These are phyloP conservation scores for Xylogone sp. DNA, from an alignment of 2,329 filamentous ascomycete species.

Conservation along the genomic window DNA sequence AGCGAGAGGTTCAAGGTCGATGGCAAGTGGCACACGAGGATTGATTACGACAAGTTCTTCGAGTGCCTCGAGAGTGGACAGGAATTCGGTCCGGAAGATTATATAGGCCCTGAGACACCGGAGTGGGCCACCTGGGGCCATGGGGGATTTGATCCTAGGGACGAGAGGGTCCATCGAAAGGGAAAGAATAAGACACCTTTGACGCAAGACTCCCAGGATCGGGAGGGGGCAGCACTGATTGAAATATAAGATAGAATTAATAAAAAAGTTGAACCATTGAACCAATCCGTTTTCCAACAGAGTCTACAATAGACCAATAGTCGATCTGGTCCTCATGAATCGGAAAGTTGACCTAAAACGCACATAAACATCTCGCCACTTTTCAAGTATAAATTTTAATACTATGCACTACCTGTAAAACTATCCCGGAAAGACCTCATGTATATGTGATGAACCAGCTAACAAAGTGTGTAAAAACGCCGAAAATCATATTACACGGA, in stretches of 20 bases:
- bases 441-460: not conserved
- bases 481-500: not conserved
- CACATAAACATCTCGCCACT: too few relatives aligned
- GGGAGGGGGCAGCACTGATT: not conserved
- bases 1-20: conserved; percentile 73
- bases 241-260: not conserved
- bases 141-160: conserved; percentile 88
- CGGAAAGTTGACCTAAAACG: too few relatives aligned
- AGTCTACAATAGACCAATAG: too few relatives aligned
- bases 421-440: too few relatives aligned
- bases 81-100: conserved; percentile 82
- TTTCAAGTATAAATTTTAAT: too few relatives aligned
- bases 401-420: too few relatives aligned
- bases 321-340: too few relatives aligned
- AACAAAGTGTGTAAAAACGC: not conserved
- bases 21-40: conserved; percentile 84
- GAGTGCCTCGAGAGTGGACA: conserved; percentile 67
- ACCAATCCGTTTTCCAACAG: too few relatives aligned
- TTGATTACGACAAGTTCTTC: conserved; percentile 90
- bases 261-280: too few relatives aligned
- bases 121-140: conserved; percentile 96
- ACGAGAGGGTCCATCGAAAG: conserved; percentile 83
- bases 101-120: conserved; percentile 78
- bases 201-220: conserved; percentile 4
- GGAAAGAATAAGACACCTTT: conserved; percentile 48